Conservation (phyloP, 192 early-diverging fungal species). For the Coemansia interrupta region DNA sequence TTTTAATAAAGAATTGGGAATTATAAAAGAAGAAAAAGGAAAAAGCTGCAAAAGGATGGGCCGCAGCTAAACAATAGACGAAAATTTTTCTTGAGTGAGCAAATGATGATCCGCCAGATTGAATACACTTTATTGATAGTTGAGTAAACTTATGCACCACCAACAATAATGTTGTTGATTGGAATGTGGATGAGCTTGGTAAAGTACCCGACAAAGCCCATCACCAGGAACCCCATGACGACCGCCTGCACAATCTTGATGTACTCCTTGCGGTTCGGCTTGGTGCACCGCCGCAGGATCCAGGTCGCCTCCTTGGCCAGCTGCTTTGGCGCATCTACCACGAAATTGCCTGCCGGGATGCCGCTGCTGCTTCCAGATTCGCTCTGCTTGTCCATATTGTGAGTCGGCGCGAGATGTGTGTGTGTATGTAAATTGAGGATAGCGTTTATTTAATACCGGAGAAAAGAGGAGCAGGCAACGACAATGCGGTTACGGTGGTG, state of each 20-base stretch:
- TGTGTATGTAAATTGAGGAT: too few relatives aligned
- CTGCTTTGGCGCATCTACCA: constrained; percentile 84
- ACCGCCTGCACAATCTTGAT: constrained; percentile 90
- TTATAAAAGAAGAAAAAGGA: constrained; percentile 6
- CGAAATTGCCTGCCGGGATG: constrained; percentile 36
- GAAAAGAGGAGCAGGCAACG: too few relatives aligned
- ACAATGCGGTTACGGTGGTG: too few relatives aligned
- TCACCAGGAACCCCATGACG: constrained; percentile 89
- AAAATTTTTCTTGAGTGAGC: background rate
- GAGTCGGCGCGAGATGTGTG: too few relatives aligned
- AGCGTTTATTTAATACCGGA: too few relatives aligned
- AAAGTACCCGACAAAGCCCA: constrained; percentile 97
- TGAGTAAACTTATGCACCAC: constrained; percentile 28
- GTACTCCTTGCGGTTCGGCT: constrained; percentile 96
- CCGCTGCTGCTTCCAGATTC: constrained; percentile 4
- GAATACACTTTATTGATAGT: background rate
- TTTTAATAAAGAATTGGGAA: background rate
- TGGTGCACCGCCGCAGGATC: constrained; percentile 94
- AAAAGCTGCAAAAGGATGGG: background rate
- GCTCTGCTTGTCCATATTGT: constrained; percentile 31
- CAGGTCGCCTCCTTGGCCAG: constrained; percentile 89
- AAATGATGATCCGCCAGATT: too few relatives aligned
- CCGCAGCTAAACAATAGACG: background rate
- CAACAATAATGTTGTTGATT: constrained; percentile 99
- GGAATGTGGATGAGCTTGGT: constrained; percentile 99